phyloP scores from a whole-genome alignment of 306 rosid genomes.

The Lathyrus sativus region DNA sequence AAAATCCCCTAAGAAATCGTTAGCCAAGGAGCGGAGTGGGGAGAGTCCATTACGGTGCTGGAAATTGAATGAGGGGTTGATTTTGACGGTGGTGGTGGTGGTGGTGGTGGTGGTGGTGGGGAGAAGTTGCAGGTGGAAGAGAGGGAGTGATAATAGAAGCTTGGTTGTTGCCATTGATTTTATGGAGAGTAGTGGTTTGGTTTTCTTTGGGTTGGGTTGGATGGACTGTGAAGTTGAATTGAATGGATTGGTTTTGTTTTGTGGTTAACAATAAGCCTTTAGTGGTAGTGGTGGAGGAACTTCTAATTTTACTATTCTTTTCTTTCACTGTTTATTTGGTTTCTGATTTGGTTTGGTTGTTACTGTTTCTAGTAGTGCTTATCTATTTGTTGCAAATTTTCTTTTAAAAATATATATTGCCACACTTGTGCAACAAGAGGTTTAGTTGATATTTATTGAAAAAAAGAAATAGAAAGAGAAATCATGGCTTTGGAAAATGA shows the following conservation, averaged over 20 bases:
- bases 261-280: neutral
- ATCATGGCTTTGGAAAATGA: too few species aligned
- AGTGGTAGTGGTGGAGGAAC: neutral
- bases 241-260: neutral
- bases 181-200: neutral
- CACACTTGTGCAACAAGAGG: too few species aligned
- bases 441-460: too few species aligned
- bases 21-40: conserved; percentile 9
- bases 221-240: neutral
- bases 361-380: too few species aligned
- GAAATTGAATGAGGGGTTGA: neutral
- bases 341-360: too few species aligned
- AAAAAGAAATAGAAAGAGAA: too few species aligned
- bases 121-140: too few species aligned
- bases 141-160: conserved; percentile 5
- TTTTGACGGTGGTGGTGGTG: neutral
- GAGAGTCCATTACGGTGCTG: neutral
- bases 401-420: too few species aligned
- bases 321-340: too few species aligned
- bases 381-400: too few species aligned
- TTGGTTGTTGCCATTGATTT: conserved; percentile 36
- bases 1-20: conserved; percentile 65
- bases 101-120: too few species aligned
- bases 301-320: neutral
- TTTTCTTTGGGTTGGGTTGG: conserved; percentile 1